Conservation (phyloP, 2,329 filamentous ascomycete species). For the Lasiodiplodia sp. region DNA sequence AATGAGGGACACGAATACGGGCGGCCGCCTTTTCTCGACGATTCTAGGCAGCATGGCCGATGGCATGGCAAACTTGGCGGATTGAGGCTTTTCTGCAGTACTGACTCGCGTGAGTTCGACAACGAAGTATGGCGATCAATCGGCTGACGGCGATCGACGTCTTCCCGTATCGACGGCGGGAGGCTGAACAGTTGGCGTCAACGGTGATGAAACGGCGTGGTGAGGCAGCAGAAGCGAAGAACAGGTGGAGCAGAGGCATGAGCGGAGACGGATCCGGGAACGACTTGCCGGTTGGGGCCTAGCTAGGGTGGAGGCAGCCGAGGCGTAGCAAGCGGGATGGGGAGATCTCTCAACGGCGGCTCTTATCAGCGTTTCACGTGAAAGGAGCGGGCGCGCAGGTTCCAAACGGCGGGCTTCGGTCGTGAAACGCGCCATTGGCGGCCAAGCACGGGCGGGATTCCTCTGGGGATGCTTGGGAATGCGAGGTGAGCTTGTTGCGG, state of each 20-base stretch:
- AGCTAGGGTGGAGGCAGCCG: neutral
- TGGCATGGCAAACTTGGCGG: slow-evolving; percentile 2
- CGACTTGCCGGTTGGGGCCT: neutral
- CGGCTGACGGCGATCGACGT: neutral
- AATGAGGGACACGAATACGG: slow-evolving; percentile 6
- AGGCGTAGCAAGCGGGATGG: neutral
- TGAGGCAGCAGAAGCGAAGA: neutral
- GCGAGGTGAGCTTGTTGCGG: slow-evolving; percentile 4
- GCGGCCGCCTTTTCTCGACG: neutral
- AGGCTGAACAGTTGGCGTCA: slow-evolving; percentile 8
- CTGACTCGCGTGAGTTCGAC: neutral
- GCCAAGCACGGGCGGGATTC: neutral
- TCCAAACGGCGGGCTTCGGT: neutral
- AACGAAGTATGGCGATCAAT: neutral
- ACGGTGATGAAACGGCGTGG: slow-evolving; percentile 5
- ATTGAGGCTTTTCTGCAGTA: neutral
- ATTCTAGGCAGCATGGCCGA: neutral
- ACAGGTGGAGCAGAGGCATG: neutral
- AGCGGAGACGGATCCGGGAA: neutral
- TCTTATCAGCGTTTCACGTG: neutral
- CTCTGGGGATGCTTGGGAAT: slow-evolving; percentile 14
- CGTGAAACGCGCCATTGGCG: neutral
- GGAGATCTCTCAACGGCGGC: neutral
- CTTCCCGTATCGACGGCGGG: neutral
- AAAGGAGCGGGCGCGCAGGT: neutral